Evolutionary conservation across 1,139 yeast species (phyloP).

Genomic region (Magnusiomyces suaveolens): DNA sequence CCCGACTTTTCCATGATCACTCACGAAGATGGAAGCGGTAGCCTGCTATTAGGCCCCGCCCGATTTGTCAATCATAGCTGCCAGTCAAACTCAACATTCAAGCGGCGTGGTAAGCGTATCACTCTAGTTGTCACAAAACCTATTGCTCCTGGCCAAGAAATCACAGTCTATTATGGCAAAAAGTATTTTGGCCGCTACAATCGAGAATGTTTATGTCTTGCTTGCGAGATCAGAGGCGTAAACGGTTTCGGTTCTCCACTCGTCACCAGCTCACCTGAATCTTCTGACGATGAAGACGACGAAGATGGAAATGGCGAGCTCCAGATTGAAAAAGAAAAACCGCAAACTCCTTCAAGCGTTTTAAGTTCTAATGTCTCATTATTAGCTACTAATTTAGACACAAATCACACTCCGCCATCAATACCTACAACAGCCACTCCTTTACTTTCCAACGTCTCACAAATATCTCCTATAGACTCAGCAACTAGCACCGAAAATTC

Average conservation of each 20-base stretch:
- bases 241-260: slow-evolving; percentile 10
- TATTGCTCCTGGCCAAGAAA: slow-evolving; percentile 38
- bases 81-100: slow-evolving; percentile 35
- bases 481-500: not conserved
- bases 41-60: slow-evolving; percentile 42
- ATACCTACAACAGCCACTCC: no score
- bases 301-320: no score
- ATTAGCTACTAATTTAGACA: slow-evolving; percentile 8
- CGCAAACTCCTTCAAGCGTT: slow-evolving; percentile 11
- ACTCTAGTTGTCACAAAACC: slow-evolving; percentile 30
- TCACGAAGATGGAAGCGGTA: slow-evolving; percentile 29
- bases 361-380: slow-evolving; percentile 26
- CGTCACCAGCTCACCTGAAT: slow-evolving; percentile 2
- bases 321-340: slow-evolving; percentile 18
- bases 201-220: slow-evolving; percentile 38
- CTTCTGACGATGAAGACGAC: not conserved
- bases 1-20: slow-evolving; percentile 39
- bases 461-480: not conserved
- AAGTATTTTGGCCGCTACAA: slow-evolving; percentile 38
- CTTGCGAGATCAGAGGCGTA: slow-evolving; percentile 33
- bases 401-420: no score
- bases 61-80: slow-evolving; percentile 43
- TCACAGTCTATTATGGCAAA: slow-evolving; percentile 38
- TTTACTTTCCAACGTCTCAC: no score
- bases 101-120: slow-evolving; percentile 27